Conservation (phyloP, 2,329 filamentous ascomycete species). For the Fusarium sp. region DNA sequence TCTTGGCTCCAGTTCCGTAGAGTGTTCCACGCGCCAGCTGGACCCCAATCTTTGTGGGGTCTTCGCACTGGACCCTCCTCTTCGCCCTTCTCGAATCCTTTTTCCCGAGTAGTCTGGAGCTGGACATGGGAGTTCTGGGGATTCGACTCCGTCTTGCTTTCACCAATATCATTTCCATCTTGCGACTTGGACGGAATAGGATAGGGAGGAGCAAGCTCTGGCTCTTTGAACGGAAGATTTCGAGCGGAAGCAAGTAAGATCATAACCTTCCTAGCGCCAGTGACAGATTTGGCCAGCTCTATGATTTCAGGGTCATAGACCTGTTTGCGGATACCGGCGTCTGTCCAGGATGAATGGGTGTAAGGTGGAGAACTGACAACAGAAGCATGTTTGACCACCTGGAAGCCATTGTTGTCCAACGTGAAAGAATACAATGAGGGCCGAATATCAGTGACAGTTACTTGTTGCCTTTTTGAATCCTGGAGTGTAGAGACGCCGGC, state of each 20-base stretch:
- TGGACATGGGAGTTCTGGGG: too few relatives aligned
- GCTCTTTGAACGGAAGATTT: background rate
- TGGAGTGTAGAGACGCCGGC: too few relatives aligned
- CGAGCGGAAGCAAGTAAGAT: background rate
- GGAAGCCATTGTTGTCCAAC: background rate
- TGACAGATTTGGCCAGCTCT: background rate
- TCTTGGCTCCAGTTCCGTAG: background rate
- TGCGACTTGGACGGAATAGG: background rate
- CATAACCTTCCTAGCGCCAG: background rate
- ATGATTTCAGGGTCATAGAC: background rate
- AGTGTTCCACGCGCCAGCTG: background rate
- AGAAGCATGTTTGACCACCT: background rate
- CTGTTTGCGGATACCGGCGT: background rate
- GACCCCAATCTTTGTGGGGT: background rate
- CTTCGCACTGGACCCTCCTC: background rate
- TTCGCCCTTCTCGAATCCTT: background rate
- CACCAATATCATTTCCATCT: too few relatives aligned
- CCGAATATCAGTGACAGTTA: background rate
- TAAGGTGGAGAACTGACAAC: background rate
- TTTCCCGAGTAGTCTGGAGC: background rate
- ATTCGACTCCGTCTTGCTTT: too few relatives aligned
- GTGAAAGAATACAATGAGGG: background rate
- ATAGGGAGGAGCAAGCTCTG: background rate
- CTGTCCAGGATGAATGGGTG: background rate
- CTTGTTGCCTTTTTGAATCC: too few relatives aligned